These are phyloP conservation scores for Panicum miliaceum DNA, from an alignment of 176 grass and related monocot genomes.

Conservation along the genomic window DNA sequence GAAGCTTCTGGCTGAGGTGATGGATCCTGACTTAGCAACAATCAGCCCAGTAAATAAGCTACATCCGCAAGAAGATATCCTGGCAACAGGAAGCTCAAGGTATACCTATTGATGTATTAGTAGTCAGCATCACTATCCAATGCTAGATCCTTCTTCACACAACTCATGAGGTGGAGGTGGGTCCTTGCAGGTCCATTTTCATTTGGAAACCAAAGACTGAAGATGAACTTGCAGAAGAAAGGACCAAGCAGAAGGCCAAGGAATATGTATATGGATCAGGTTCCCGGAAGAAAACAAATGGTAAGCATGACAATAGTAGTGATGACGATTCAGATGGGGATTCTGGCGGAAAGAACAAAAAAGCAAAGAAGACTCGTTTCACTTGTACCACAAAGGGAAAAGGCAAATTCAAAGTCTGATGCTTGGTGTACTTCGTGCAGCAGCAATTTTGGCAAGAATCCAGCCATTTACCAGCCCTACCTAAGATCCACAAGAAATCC, in stretches of 20 bases:
- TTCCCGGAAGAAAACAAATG: constrained; percentile 57
- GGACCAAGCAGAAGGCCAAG: constrained; percentile 57
- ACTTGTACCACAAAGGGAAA: constrained; percentile 56
- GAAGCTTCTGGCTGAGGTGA: constrained; percentile 89
- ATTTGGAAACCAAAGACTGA: constrained; percentile 82
- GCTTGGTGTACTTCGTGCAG: neutral
- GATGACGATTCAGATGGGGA: constrained; percentile 55
- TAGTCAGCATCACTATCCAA: neutral
- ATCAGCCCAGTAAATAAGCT: constrained; percentile 96
- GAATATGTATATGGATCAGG: constrained; percentile 69
- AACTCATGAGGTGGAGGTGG: constrained; percentile 15
- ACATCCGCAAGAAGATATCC: constrained; percentile 72
- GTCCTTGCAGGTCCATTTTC: constrained; percentile 70
- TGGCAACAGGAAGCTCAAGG: constrained; percentile 94
- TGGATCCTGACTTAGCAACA: constrained; percentile 81
- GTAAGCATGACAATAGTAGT: constrained; percentile 60
- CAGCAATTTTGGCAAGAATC: constrained; percentile 23
- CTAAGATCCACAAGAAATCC: neutral
- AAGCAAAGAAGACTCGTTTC: constrained; percentile 59
- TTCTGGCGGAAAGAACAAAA: constrained; percentile 63
- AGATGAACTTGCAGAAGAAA: constrained; percentile 36
- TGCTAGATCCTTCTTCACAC: neutral
- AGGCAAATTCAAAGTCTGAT: constrained; percentile 59
- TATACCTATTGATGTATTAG: constrained; percentile 30
- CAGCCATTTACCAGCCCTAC: neutral